A percentile compares a stretch with the other conserved stretches of the same genome.
Evolutionary conservation across 1,139 yeast genomes (phyloP).

Genomic region (Protomyces macrosporus): DNA sequence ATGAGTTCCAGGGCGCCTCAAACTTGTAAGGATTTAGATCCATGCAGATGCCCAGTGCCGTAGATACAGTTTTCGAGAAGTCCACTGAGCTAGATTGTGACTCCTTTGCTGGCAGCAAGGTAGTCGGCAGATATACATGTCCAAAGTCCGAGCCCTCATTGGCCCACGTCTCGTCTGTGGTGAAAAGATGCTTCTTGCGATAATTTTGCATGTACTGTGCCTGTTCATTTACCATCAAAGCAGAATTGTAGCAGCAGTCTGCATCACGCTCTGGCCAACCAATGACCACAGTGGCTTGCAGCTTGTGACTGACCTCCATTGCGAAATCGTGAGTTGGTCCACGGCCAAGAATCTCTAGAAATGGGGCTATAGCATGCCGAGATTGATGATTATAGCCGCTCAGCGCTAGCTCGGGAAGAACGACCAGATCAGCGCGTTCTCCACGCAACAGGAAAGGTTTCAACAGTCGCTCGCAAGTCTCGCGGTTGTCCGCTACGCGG

Average conservation of each 20-base stretch:
- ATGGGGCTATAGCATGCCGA: conserved; percentile 54
- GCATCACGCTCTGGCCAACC: conserved; percentile 69
- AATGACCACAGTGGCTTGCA: conserved; percentile 62
- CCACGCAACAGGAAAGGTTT: not conserved
- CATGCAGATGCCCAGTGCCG: conserved; percentile 88
- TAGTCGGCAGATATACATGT: not conserved
- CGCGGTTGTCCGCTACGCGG: conserved; percentile 13
- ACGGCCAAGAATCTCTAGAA: conserved; percentile 48
- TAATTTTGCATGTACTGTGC: conserved; percentile 55
- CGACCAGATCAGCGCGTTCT: conserved; percentile 42
- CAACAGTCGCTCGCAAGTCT: conserved; percentile 1
- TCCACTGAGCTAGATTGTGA: not conserved
- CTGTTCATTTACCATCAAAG: conserved; percentile 54
- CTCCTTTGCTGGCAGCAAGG: not conserved
- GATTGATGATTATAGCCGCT: conserved; percentile 74
- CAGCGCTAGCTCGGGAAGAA: conserved; percentile 78
- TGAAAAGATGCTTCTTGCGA: conserved; percentile 70
- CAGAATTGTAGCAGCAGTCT: conserved; percentile 55
- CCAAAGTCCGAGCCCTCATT: conserved; percentile 52
- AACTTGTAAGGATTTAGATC: conserved; percentile 85
- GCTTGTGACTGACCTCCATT: conserved; percentile 46
- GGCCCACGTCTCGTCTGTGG: conserved; percentile 79
- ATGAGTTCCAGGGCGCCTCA: conserved; percentile 62
- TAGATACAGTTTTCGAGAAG: conserved; percentile 33
- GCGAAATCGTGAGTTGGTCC: conserved; percentile 46